phyloP scores from a whole-genome alignment of 2,329 filamentous ascomycete genomes.

The Hypoxylon sp. region DNA sequence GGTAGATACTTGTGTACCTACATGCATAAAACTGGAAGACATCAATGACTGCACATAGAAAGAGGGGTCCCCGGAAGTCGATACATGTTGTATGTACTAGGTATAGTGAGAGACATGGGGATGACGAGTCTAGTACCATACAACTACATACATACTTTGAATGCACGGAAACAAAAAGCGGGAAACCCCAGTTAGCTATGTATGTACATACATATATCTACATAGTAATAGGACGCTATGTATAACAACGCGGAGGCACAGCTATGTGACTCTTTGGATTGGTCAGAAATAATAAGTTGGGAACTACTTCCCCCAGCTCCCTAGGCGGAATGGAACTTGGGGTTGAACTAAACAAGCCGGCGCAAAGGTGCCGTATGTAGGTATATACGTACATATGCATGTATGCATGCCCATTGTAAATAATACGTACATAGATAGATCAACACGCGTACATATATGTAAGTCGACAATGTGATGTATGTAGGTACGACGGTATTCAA shows the following conservation, averaged over 20 bases:
- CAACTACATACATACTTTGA: background rate
- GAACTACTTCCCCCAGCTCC: conserved; percentile 7
- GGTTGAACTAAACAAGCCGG: conserved; percentile 5
- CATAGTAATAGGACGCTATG: conserved; percentile 13
- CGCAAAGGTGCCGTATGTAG: conserved; percentile 2
- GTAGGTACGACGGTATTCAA: conserved; percentile 18
- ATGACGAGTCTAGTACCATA: conserved; percentile 3
- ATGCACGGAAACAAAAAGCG: conserved; percentile 25
- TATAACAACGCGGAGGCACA: conserved; percentile 29
- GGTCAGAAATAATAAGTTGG: conserved; percentile 19
- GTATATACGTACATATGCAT: conserved; percentile 3
- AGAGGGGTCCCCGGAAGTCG: conserved; percentile 28
- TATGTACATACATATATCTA: no score
- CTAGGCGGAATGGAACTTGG: background rate
- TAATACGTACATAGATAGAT: conserved; percentile 6
- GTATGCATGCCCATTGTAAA: background rate
- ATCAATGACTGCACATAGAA: background rate
- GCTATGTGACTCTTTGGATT: conserved; percentile 31
- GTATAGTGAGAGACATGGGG: conserved; percentile 21
- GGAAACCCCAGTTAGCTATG: conserved; percentile 34
- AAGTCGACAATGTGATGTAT: conserved; percentile 14
- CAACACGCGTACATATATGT: conserved; percentile 10
- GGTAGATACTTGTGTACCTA: background rate
- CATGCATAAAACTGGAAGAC: no score
- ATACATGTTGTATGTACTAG: background rate